Conservation (phyloP, 495 filamentous ascomycete genomes). For the Aspergillus funiculosus region DNA sequence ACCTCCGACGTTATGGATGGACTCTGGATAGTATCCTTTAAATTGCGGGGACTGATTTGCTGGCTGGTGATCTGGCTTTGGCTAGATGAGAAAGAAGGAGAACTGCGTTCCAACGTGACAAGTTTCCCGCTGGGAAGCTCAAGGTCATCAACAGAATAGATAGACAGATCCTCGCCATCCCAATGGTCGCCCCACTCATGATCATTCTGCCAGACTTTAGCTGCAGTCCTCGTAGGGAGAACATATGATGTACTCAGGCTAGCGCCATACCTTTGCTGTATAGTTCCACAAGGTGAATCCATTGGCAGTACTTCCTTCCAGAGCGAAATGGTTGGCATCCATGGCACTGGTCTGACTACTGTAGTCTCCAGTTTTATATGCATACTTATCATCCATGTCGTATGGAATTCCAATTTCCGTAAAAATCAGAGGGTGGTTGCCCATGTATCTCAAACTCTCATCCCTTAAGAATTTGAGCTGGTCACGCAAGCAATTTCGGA, state of each 20-base stretch:
- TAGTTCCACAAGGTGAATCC: constrained; percentile 92
- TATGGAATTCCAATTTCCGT: constrained; percentile 97
- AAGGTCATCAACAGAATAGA: constrained; percentile 76
- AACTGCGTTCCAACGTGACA: constrained; percentile 41
- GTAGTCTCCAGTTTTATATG: constrained; percentile 95
- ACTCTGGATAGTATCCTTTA: constrained; percentile 65
- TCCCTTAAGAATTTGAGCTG: constrained; percentile 83
- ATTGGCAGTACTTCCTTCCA: constrained; percentile 74
- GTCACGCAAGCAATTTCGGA: constrained; percentile 87
- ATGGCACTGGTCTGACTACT: constrained; percentile 87
- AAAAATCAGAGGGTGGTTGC: constrained; percentile 81
- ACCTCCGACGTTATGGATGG: constrained; percentile 61
- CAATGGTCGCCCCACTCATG: constrained; percentile 90
- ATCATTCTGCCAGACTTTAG: constrained; percentile 53
- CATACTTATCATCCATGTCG: constrained; percentile 94
- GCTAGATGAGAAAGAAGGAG: constrained; percentile 54
- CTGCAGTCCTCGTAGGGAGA: not conserved
- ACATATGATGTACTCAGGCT: not conserved
- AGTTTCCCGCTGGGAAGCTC: constrained; percentile 47
- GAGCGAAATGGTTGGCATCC: constrained; percentile 93
- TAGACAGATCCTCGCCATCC: constrained; percentile 96
- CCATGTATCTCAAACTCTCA: constrained; percentile 88
- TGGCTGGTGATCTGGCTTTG: constrained; percentile 50
- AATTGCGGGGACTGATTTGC: constrained; percentile 59
- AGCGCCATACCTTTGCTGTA: constrained; percentile 55